Conservation (phyloP, 768 basidiomycete species). For the Boletus coccyginus region DNA sequence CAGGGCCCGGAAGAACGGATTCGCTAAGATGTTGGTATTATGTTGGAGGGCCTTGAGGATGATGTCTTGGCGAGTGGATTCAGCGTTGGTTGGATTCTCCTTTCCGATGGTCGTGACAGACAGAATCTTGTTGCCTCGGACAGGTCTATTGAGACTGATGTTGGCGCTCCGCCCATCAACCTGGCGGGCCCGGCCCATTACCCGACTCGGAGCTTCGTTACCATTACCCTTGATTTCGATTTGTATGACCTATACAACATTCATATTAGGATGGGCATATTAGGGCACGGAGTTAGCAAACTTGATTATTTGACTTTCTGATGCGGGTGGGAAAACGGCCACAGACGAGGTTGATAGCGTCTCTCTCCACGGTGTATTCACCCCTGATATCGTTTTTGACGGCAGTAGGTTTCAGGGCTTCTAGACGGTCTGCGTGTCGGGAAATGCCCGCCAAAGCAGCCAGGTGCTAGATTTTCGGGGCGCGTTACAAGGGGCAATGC, state of each 20-base stretch:
- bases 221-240: conserved; percentile 14
- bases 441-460: conserved; percentile 45
- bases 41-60: conserved; percentile 24
- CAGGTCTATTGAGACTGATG: conserved; percentile 25
- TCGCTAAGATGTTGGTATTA: conserved; percentile 10
- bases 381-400: conserved; percentile 39
- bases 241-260: conserved; percentile 13
- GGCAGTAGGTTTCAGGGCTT: conserved; percentile 49
- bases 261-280: not conserved
- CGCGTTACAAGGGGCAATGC: not conserved
- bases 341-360: conserved; percentile 33
- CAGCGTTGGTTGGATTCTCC: conserved; percentile 50
- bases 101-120: conserved; percentile 51
- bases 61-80: conserved; percentile 29
- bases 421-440: conserved; percentile 44
- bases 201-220: not conserved
- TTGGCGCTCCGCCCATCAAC: conserved; percentile 38
- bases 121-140: conserved; percentile 19
- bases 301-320: conserved; percentile 36
- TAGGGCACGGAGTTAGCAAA: conserved; percentile 22
- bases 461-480: conserved; percentile 35
- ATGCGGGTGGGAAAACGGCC: conserved; percentile 47
- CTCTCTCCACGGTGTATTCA: conserved; percentile 28
- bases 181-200: conserved; percentile 22
- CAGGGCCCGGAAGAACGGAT: conserved; percentile 27